phyloP scores from a whole-genome alignment of 2,329 filamentous ascomycete genomes.

The Cercospora zeina region DNA sequence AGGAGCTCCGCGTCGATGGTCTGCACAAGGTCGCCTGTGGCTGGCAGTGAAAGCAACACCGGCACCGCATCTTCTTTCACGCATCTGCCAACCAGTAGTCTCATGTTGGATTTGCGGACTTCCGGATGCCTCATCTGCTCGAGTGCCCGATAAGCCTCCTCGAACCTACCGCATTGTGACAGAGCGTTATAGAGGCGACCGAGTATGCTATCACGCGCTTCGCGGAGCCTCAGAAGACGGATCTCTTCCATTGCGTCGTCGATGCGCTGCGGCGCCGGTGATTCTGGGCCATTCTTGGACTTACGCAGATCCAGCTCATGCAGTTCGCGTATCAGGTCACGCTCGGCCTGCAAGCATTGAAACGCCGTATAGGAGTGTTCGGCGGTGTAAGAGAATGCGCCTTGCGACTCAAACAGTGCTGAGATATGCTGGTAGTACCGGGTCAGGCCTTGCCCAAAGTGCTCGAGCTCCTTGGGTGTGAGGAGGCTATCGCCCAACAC shows the following conservation, averaged over 20 bases:
- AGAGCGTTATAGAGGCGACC: slow-evolving; percentile 82
- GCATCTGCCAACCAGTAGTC: slow-evolving; percentile 59
- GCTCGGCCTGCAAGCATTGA: slow-evolving; percentile 27
- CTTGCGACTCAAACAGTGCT: slow-evolving; percentile 74
- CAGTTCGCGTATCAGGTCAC: slow-evolving; percentile 33
- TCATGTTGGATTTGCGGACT: slow-evolving; percentile 66
- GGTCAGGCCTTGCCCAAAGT: slow-evolving; percentile 70
- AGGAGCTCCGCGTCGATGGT: slow-evolving; percentile 77
- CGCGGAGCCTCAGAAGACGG: slow-evolving; percentile 34
- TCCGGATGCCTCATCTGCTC: slow-evolving; percentile 69
- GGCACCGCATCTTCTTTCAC: slow-evolving; percentile 36
- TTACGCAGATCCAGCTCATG: slow-evolving; percentile 35
- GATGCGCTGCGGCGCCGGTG: slow-evolving; percentile 34
- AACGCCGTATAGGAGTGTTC: slow-evolving; percentile 67
- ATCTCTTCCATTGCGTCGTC: slow-evolving; percentile 40
- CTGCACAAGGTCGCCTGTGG: slow-evolving; percentile 69
- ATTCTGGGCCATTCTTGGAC: slow-evolving; percentile 30
- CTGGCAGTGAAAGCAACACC: slow-evolving; percentile 69
- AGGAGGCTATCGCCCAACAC: slow-evolving; percentile 56
- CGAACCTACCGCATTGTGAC: slow-evolving; percentile 74
- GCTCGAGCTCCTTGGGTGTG: slow-evolving; percentile 70
- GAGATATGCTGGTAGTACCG: slow-evolving; percentile 87
- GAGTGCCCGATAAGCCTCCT: slow-evolving; percentile 78
- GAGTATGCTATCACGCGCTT: slow-evolving; percentile 68
- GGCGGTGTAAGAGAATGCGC: slow-evolving; percentile 75